Conservation (phyloP, 2,329 filamentous ascomycete species). For the Alternaria novae-zelandiae region DNA sequence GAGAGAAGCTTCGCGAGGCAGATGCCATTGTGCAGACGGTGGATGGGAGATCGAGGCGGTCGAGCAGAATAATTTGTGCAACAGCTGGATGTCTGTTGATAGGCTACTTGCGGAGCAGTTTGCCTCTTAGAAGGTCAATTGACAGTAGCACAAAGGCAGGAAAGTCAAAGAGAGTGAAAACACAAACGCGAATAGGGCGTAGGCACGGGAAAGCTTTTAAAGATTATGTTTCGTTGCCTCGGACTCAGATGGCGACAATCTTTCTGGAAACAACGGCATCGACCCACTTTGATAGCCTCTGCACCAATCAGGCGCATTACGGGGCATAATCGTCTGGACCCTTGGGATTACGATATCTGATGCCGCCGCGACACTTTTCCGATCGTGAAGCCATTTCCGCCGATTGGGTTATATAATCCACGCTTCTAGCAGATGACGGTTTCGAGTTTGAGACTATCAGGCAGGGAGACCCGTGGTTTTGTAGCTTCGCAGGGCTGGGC, state of each 20-base stretch:
- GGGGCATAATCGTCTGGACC: constrained; percentile 21
- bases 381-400: constrained; percentile 16
- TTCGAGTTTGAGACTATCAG: background rate
- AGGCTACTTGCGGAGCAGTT: constrained; percentile 1
- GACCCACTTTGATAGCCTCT: constrained; percentile 11
- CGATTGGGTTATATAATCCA: constrained; percentile 14
- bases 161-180: constrained; percentile 8
- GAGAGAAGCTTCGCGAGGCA: constrained; percentile 44
- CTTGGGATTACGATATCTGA: constrained; percentile 31
- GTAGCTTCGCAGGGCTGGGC: constrained; percentile 8
- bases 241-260: constrained; percentile 25
- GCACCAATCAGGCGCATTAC: constrained; percentile 23
- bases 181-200: background rate
- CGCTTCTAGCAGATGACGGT: background rate
- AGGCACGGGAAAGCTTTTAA: constrained; percentile 20
- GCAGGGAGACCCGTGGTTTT: constrained; percentile 6
- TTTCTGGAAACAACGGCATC: constrained; percentile 19
- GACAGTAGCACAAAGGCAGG: constrained; percentile 1
- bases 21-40: constrained; percentile 39
- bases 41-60: background rate
- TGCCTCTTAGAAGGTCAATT: constrained; percentile 16
- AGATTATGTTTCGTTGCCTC: constrained; percentile 5
- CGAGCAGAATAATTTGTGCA: background rate
- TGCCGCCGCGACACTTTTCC: constrained; percentile 1
- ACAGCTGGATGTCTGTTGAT: background rate